These are phyloP conservation scores for Lactarius sanguifluus DNA, from an alignment of 768 basidiomycete genomes.

Conservation along the genomic window DNA sequence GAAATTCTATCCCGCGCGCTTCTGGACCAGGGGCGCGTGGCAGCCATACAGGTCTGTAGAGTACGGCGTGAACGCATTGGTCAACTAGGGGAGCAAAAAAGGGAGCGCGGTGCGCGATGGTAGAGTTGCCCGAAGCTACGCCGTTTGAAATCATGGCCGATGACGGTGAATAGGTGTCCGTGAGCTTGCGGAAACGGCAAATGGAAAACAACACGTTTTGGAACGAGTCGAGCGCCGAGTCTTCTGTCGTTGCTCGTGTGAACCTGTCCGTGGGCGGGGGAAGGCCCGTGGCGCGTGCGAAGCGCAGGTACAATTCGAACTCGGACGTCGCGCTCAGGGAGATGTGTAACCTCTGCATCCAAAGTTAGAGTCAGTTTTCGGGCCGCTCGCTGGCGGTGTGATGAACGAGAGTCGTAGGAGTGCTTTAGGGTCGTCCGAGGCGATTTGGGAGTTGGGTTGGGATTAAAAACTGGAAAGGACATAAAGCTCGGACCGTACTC, in stretches of 20 bases:
- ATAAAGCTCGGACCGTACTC: conserved; percentile 28
- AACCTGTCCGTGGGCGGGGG: conserved; percentile 42
- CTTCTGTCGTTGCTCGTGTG: conserved; percentile 66
- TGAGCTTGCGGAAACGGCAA: conserved; percentile 86
- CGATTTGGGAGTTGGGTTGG: conserved; percentile 21
- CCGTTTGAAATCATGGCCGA: conserved; percentile 91
- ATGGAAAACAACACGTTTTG: conserved; percentile 92
- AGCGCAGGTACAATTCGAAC: conserved; percentile 83
- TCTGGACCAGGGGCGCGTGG: conserved; percentile 65
- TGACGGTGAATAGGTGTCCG: conserved; percentile 77
- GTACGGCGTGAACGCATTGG: conserved; percentile 84
- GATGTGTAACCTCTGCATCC: conserved; percentile 77
- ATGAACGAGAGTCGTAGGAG: conserved; percentile 49
- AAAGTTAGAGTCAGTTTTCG: neutral
- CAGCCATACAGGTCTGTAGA: conserved; percentile 76
- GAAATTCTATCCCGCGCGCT: conserved; percentile 65
- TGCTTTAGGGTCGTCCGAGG: conserved; percentile 36
- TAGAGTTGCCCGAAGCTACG: conserved; percentile 83
- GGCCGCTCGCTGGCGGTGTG: neutral
- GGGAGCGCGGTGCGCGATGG: conserved; percentile 66
- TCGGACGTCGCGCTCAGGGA: conserved; percentile 73
- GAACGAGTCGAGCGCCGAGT: conserved; percentile 86
- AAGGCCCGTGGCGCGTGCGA: conserved; percentile 62
- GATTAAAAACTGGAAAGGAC: no score
- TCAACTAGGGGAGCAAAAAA: conserved; percentile 43